A percentile compares a stretch with the other conserved stretches of the same genome.
Evolutionary conservation across 2,329 filamentous ascomycete genomes (phyloP).

Genomic region (Fusarium proliferatum): DNA sequence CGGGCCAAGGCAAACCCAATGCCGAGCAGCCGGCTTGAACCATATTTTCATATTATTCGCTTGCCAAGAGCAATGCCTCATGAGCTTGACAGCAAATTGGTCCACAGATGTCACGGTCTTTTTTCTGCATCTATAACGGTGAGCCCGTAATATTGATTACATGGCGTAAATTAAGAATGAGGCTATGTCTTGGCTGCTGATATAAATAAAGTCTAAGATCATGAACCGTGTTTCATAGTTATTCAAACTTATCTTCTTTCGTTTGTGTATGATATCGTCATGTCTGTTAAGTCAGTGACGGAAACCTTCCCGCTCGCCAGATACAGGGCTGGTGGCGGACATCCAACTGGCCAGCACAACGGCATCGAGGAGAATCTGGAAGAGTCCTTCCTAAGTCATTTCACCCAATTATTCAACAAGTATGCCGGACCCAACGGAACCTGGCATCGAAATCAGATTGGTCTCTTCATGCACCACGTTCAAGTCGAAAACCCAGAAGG

Average conservation of each 20-base stretch:
- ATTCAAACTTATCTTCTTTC: rapidly evolving
- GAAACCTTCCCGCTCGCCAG: background rate
- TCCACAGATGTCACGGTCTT: background rate
- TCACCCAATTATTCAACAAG: slow-evolving; percentile 3
- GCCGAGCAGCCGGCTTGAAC: background rate
- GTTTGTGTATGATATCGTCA: rapidly evolving
- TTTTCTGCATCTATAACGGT: background rate
- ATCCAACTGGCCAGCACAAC: slow-evolving; percentile 1
- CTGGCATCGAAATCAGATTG: slow-evolving; percentile 3
- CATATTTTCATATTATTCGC: background rate
- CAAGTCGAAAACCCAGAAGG: slow-evolving; percentile 10
- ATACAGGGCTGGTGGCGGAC: background rate
- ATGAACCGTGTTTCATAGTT: rapidly evolving
- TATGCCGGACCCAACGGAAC: background rate
- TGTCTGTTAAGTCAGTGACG: rapidly evolving
- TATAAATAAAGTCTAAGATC: background rate
- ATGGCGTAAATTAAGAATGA: background rate
- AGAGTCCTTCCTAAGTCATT: slow-evolving; percentile 1
- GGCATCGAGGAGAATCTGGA: slow-evolving; percentile 6
- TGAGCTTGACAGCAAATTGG: background rate
- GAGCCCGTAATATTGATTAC: background rate
- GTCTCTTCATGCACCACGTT: slow-evolving; percentile 13
- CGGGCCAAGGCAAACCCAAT: background rate
- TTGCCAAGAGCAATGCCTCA: background rate
- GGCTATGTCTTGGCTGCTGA: background rate